Evolutionary conservation across 1,284 basidiomycete species (phyloP).

Genomic region (Boletus sp.): DNA sequence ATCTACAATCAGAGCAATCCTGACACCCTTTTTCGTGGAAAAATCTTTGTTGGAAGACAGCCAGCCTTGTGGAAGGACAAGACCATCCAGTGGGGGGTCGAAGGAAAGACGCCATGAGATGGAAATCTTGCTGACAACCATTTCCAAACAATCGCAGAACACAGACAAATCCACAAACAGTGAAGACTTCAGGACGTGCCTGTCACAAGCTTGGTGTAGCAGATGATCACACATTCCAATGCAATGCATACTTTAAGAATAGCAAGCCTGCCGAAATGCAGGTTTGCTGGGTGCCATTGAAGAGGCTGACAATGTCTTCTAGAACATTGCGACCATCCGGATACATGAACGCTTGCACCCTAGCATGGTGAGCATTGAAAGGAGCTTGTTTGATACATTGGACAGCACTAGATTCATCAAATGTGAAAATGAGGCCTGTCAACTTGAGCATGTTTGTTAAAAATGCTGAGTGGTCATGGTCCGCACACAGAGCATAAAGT

Average conservation of each 20-base stretch:
- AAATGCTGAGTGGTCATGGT: conserved; percentile 15
- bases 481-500: conserved; percentile 29
- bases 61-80: conserved; percentile 53
- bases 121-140: conserved; percentile 39
- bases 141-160: too few species aligned
- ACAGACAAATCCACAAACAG: conserved; percentile 25
- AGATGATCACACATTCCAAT: not conserved
- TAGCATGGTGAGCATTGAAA: not conserved
- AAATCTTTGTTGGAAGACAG: conserved; percentile 32
- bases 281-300: conserved; percentile 11
- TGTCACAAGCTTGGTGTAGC: conserved; percentile 20
- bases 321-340: conserved; percentile 32
- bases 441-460: conserved; percentile 35
- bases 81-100: conserved; percentile 35
- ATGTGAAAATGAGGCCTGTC: conserved; percentile 28
- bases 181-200: conserved; percentile 39
- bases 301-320: conserved; percentile 34
- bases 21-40: conserved; percentile 13
- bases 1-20: conserved; percentile 3
- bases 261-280: conserved; percentile 30
- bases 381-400: conserved; percentile 19
- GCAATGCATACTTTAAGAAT: conserved; percentile 14
- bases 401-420: conserved; percentile 28
- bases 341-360: not conserved
- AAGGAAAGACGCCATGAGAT: conserved; percentile 33